Evolutionary conservation across 495 filamentous ascomycete species (phyloP), one percentile per base, ranked within the genome.

Genomic region (Trichoderma orchidacearum): DNA sequence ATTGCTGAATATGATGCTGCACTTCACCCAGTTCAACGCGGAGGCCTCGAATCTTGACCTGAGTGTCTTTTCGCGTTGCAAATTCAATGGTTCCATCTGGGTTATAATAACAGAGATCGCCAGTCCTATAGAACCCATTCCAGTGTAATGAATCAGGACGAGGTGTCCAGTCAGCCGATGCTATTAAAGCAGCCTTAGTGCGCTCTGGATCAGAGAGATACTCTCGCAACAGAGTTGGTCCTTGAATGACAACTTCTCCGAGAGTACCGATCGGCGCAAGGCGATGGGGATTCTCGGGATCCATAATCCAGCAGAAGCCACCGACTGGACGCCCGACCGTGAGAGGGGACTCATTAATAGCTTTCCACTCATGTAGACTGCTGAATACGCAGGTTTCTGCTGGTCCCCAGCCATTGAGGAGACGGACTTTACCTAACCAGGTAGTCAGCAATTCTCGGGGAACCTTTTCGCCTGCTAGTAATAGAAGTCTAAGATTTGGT

Each of bases 191-290:
- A 31, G 51, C 8, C 21, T 54, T 58, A 5, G 64, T 70, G 41
- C 62, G 63, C 15, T 59, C 61, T 0, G 62, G 41, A 18, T 70
- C 61, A 48, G 63, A 59, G 25, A 73, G 58, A 61, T 80, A 81
- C 56, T 74, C 72, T 31, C 68, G 66, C 31, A 72, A 73, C n/a
- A 81, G 66, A 6, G 68, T 68, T 3, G 80, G 75, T 0, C 80
- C 80, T 68, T 83, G 78, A 12, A 85, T 66, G 4, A 76, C 69
- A 0, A 76, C 66, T 57, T 77, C 75, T 2, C 75, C 62, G 23
- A 80, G 56, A n/a, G 61, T 67, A 0, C 83, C 53, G 1, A 75
- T 56, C 21, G 66, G 72, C 52, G 67, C 64, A 59, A 76, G 75
- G 11, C 62, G 55, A 51, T 70, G 69, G 0, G 64, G 66, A 7